Percentiles rank a stretch among this genome's conserved stretches.
Evolutionary conservation across 2,329 filamentous ascomycete species (phyloP).

Genomic region (Ilyonectria mors-panacis): DNA sequence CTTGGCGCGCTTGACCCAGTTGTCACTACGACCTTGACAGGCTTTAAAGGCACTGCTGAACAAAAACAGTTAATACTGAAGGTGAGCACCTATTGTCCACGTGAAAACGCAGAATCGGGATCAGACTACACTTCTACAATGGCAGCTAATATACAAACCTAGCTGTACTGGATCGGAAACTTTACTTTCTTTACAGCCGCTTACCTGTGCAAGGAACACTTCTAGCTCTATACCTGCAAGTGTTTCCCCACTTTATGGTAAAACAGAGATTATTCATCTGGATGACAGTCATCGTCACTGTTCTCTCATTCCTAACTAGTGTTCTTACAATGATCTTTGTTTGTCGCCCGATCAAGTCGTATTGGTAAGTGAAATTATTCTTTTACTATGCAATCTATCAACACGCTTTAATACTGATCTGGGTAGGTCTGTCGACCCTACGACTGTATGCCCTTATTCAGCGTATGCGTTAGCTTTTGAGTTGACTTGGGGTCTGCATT

Average conservation of each 20-base stretch:
- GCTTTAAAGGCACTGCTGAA: slow-evolving; percentile 11
- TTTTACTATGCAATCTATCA: background rate
- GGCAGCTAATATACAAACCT: rapidly evolving
- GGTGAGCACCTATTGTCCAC: slow-evolving; percentile 12
- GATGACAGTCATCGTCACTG: background rate
- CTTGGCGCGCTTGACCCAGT: slow-evolving; percentile 28
- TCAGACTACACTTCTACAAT: background rate
- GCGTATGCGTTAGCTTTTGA: background rate
- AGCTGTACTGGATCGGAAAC: slow-evolving; percentile 28
- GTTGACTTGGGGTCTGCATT: background rate
- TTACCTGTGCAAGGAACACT: slow-evolving; percentile 39
- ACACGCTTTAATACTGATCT: background rate
- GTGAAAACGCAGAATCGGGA: background rate
- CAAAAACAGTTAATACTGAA: slow-evolving; percentile 19
- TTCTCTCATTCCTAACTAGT: background rate
- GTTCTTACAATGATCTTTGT: background rate
- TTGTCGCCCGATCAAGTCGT: background rate
- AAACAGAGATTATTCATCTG: background rate
- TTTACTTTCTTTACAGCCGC: slow-evolving; percentile 39
- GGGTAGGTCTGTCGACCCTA: background rate
- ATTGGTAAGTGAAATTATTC: background rate
- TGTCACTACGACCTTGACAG: slow-evolving; percentile 21
- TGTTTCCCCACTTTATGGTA: background rate
- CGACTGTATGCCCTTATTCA: background rate
- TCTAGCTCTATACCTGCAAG: slow-evolving; percentile 33